These are phyloP conservation scores for Rhynchospora tenuis DNA, from an alignment of 176 grass and related monocot species.

Conservation along the genomic window DNA sequence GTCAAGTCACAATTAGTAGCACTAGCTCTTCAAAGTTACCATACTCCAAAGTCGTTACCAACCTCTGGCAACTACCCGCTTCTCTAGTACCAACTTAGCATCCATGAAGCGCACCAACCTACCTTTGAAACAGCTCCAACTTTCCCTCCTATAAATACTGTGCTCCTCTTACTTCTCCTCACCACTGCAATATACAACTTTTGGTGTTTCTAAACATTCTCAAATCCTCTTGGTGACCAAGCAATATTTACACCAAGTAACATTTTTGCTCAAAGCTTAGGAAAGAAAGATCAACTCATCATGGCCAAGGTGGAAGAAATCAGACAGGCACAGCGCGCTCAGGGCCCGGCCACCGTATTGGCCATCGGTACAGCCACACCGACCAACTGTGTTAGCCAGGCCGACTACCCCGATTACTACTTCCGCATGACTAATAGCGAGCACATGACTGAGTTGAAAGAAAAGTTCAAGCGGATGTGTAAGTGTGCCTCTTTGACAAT, in stretches of 20 bases:
- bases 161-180: not conserved
- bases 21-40: not conserved
- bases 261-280: too few species aligned
- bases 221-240: not conserved
- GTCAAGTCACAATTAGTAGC: not conserved
- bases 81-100: too few species aligned
- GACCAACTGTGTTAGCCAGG: constrained; percentile 64
- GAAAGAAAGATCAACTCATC: not conserved
- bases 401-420: constrained; percentile 91
- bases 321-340: constrained; percentile 41
- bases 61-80: too few species aligned
- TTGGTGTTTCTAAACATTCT: not conserved
- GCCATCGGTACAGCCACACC: constrained; percentile 87
- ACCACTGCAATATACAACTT: not conserved
- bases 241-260: too few species aligned
- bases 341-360: constrained; percentile 57
- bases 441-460: constrained; percentile 74
- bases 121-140: too few species aligned
- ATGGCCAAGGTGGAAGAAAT: not conserved
- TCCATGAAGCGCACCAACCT: too few species aligned
- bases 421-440: constrained; percentile 84
- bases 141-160: not conserved
- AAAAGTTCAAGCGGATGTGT: constrained; percentile 94
- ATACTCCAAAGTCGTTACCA: not conserved
- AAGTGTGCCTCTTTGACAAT: not conserved